Base-by-base conservation (phyloP, 2,329 filamentous ascomycete species). In the Didymella glomerata region DNA sequence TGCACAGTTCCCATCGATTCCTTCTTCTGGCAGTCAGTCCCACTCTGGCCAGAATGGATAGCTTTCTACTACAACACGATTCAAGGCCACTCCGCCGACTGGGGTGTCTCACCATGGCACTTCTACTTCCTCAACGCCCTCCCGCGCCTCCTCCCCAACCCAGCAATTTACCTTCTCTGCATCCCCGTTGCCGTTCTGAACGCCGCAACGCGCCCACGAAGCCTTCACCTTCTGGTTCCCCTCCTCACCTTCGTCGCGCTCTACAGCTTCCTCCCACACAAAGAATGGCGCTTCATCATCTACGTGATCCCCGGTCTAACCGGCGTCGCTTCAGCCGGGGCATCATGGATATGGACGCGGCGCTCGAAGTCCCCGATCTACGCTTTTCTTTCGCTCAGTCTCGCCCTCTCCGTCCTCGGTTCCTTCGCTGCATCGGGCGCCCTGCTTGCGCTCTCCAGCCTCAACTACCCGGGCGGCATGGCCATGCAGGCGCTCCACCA, bases 231-330 rank as follows among this genome's bases (percentile, higher is more conserved):
- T 9, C 68, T 91, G 4, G 68, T 89, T 2, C 93, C 95, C 0
- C 84, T 86, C 10, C 65, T 96, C 1, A 76, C 85, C 28, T 99
- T 93, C 76, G 83, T 96, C 20, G 84, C 84, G 4, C 77, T 96
- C 42, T 98, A 97, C 81, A 97, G 92, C 63, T 69, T 92, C 49
- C 90, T 97, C 62, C 93, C 94, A 0, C 95, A 99, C 80, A 99
- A 99, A 76, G 95, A 99, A 79, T 90, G 93, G 75, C 90, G 95
- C 18, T 99, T 99, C 81, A 89, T 99, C 67, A 88, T 98, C 69
- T 98, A 98, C 78, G 84, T 87, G 51, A 83, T 96, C 24, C 95
- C 95, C 0, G 84, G 89, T 0, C 80, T 98, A 28, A 97, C 93
- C 0, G 90, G 89, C 11, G 85, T 89, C 2, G 89, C 92, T 0